These are phyloP conservation scores for Cladophialophora psammophila DNA, from an alignment of 2,329 filamentous ascomycete species.

Conservation along the genomic window DNA sequence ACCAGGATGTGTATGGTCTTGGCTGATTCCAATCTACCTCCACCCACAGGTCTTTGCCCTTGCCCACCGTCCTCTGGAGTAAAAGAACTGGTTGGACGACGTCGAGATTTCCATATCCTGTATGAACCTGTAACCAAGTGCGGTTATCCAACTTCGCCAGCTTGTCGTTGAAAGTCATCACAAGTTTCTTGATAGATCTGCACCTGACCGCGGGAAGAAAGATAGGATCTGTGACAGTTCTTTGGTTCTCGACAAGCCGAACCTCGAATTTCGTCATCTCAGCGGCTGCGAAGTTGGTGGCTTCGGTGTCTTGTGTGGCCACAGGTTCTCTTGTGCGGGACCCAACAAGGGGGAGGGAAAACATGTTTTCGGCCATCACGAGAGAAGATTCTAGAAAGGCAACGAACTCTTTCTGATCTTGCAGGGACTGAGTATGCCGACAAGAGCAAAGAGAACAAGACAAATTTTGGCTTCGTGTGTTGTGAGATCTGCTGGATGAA, in stretches of 20 bases:
- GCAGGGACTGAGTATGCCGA: too few relatives aligned
- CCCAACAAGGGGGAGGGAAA: background rate
- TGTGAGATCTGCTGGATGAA: too few relatives aligned
- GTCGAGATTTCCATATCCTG: background rate
- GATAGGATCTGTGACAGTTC: background rate
- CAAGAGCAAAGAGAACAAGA: too few relatives aligned
- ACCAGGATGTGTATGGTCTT: background rate
- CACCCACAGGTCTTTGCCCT: background rate
- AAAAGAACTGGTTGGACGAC: background rate
- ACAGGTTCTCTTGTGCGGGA: background rate
- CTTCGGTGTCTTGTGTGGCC: background rate
- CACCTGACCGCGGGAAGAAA: background rate
- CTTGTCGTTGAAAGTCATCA: background rate
- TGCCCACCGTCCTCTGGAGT: background rate
- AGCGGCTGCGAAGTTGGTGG: too few relatives aligned
- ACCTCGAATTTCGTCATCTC: too few relatives aligned
- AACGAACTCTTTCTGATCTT: too few relatives aligned
- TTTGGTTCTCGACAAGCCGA: background rate
- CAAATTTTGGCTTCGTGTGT: too few relatives aligned
- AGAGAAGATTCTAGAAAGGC: too few relatives aligned
- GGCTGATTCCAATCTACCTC: too few relatives aligned
- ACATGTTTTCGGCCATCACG: background rate
- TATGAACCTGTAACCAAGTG: background rate
- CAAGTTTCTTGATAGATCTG: background rate
- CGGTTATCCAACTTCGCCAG: background rate